Percentiles rank a stretch among this genome's conserved stretches.
Evolutionary conservation across 257 asterid genomes (phyloP).

Genomic region (Ocimum tenuiflorum): DNA sequence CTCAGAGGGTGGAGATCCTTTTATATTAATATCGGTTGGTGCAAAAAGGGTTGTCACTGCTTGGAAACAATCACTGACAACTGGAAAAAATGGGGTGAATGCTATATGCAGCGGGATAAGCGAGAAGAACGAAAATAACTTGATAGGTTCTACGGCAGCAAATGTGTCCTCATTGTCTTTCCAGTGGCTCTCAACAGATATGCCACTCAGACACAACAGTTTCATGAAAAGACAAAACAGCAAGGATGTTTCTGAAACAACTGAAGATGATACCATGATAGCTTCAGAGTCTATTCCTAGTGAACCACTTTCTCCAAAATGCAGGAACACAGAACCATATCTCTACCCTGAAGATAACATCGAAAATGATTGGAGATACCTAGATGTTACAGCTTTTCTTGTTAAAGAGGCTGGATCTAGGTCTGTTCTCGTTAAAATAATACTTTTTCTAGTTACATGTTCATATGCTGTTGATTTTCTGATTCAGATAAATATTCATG

Average conservation of each 20-base stretch:
- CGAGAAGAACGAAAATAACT: slow-evolving; percentile 25
- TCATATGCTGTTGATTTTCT: slow-evolving; percentile 9
- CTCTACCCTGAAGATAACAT: slow-evolving; percentile 38
- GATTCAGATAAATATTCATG: slow-evolving; percentile 6
- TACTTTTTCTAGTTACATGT: neutral
- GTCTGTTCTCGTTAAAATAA: slow-evolving; percentile 33
- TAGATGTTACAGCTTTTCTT: slow-evolving; percentile 87
- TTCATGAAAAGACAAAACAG: slow-evolving; percentile 34
- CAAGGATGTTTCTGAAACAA: slow-evolving; percentile 27
- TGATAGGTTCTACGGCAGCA: slow-evolving; percentile 30
- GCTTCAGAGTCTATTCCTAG: slow-evolving; percentile 22
- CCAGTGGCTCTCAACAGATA: slow-evolving; percentile 90
- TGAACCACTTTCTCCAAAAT: slow-evolving; percentile 31
- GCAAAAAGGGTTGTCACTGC: slow-evolving; percentile 93
- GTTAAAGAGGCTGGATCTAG: slow-evolving; percentile 66
- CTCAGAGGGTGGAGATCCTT: slow-evolving; percentile 38
- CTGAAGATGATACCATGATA: slow-evolving; percentile 20
- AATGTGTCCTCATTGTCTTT: slow-evolving; percentile 41
- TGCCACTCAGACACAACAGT: slow-evolving; percentile 58
- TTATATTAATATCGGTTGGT: slow-evolving; percentile 80
- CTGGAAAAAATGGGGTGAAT: slow-evolving; percentile 26
- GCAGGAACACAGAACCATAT: slow-evolving; percentile 26
- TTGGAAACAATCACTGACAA: slow-evolving; percentile 56
- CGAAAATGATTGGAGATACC: slow-evolving; percentile 95
- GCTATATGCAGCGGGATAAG: slow-evolving; percentile 22